These are phyloP conservation scores for Coniochaeta hoffmannii DNA, from an alignment of 2,329 filamentous ascomycete species.

Conservation along the genomic window DNA sequence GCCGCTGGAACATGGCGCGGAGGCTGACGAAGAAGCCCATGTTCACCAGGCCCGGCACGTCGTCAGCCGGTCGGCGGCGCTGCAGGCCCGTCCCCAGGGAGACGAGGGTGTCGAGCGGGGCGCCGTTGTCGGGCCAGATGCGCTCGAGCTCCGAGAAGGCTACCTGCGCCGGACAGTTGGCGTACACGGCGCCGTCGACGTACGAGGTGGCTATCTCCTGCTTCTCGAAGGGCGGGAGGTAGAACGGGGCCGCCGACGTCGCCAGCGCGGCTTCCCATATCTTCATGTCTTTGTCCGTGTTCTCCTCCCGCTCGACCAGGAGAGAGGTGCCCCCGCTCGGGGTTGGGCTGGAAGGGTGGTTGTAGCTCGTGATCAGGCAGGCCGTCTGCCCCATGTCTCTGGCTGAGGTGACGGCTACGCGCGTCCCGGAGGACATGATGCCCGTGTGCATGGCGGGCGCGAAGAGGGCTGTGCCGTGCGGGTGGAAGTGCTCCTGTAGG, in stretches of 20 bases:
- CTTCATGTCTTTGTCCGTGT: conserved; percentile 10
- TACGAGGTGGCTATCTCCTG: conserved; percentile 16
- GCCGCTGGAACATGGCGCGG: neutral
- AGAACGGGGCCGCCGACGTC: conserved; percentile 14
- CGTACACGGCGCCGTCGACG: conserved; percentile 8
- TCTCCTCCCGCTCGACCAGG: conserved; percentile 4
- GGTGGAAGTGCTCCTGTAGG: neutral
- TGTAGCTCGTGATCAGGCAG: neutral
- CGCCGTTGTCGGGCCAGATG: conserved; percentile 2
- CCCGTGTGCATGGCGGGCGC: neutral
- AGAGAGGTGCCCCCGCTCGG: neutral
- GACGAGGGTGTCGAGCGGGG: conserved; percentile 6
- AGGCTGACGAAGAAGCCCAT: conserved; percentile 2
- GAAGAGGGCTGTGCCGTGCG: neutral
- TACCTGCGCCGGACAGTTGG: conserved; percentile 7
- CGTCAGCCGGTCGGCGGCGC: neutral
- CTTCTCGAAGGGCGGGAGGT: conserved; percentile 13
- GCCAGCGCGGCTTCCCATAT: conserved; percentile 16
- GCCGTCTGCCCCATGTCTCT: neutral
- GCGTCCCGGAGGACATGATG: neutral
- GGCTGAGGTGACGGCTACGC: neutral
- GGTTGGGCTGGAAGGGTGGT: neutral
- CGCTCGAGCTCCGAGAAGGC: conserved; percentile 4
- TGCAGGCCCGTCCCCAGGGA: conserved; percentile 6
- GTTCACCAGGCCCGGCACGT: neutral